phyloP scores from a whole-genome alignment of 306 rosid genomes.

The Comarum palustre region DNA sequence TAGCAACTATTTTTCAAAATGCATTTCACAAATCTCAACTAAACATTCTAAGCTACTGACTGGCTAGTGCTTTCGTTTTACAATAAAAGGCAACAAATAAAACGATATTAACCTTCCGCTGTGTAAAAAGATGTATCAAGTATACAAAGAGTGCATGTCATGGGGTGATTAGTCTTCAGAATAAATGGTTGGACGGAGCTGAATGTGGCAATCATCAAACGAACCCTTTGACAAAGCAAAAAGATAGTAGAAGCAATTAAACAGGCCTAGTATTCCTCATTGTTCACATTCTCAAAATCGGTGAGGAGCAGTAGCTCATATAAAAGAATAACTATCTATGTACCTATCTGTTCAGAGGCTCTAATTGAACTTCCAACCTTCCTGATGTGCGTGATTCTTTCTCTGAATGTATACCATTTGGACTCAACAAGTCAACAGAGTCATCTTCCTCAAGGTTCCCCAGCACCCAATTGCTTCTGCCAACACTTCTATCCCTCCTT shows the following conservation, averaged over 20 bases:
- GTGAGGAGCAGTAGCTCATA: constrained; percentile 24
- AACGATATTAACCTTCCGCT: constrained; percentile 14
- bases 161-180: constrained; percentile 17
- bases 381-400: constrained; percentile 45
- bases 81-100: constrained; percentile 6
- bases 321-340: constrained; percentile 8
- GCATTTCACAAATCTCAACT: constrained; percentile 9
- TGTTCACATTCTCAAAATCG: constrained; percentile 25
- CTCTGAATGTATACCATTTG: constrained; percentile 37
- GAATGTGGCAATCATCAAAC: neutral
- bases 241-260: constrained; percentile 29
- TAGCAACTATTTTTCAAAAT: constrained; percentile 14
- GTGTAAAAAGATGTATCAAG: constrained; percentile 27
- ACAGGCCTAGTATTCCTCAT: constrained; percentile 26
- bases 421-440: constrained; percentile 68
- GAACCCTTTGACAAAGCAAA: neutral
- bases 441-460: constrained; percentile 78
- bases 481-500: constrained; percentile 38
- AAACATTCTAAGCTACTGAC: constrained; percentile 8
- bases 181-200: constrained; percentile 11
- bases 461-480: constrained; percentile 86
- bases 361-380: constrained; percentile 87
- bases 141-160: constrained; percentile 24
- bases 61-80: constrained; percentile 9
- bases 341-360: constrained; percentile 68